These are phyloP conservation scores for Colletotrichum sp. DNA, from an alignment of 2,329 filamentous ascomycete species.

Conservation along the genomic window DNA sequence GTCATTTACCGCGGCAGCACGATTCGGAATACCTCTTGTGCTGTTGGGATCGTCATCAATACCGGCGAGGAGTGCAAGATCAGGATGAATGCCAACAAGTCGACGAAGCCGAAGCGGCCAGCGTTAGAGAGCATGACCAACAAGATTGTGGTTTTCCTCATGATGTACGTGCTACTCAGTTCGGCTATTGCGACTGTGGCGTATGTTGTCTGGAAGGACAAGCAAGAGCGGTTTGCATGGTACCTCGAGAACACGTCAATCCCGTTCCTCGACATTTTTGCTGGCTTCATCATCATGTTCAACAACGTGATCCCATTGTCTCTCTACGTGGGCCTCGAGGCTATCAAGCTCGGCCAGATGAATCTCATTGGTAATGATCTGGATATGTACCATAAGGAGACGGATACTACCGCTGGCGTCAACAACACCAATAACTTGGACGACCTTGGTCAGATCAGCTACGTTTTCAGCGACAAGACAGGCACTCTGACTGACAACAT, in stretches of 20 bases:
- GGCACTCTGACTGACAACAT: conserved; percentile 92
- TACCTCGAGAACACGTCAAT: conserved; percentile 76
- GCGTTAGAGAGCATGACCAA: conserved; percentile 78
- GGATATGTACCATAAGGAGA: conserved; percentile 87
- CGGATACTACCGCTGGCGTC: conserved; percentile 85
- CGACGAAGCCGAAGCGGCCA: conserved; percentile 82
- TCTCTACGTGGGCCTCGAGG: conserved; percentile 86
- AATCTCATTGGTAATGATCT: conserved; percentile 79
- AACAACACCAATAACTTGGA: conserved; percentile 95
- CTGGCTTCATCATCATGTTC: conserved; percentile 93
- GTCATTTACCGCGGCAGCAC: conserved; percentile 87
- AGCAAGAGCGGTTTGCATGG: conserved; percentile 73
- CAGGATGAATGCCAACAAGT: conserved; percentile 89
- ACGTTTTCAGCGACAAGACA: conserved; percentile 94
- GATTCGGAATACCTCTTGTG: conserved; percentile 77
- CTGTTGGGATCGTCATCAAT: conserved; percentile 82
- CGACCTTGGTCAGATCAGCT: conserved; percentile 87
- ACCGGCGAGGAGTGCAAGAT: conserved; percentile 92
- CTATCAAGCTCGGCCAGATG: conserved; percentile 82
- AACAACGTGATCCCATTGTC: conserved; percentile 94
- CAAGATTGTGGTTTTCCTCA: conserved; percentile 80
- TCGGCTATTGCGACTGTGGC: conserved; percentile 81
- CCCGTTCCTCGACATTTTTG: conserved; percentile 78
- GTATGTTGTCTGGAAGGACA: conserved; percentile 78
- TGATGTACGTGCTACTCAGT: conserved; percentile 78